Conservation (phyloP, 768 basidiomycete genomes). For the Scleroderma citrinum region DNA sequence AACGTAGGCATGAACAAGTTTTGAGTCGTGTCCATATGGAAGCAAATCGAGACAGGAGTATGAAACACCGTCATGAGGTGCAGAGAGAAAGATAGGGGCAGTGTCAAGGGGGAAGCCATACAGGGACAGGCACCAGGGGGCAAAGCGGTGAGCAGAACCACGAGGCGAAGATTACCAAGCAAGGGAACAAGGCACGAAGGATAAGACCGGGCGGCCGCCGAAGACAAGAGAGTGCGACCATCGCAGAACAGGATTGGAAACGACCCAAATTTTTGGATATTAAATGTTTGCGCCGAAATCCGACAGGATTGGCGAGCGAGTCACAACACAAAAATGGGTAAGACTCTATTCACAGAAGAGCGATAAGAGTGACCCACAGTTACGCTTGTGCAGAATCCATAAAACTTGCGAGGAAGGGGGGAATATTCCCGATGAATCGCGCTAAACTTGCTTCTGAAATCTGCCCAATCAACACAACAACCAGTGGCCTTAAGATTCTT, state of each 20-base stretch:
- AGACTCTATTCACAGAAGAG: neutral
- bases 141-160: neutral
- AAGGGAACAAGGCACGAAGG: neutral
- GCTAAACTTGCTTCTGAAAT: slow-evolving; percentile 64
- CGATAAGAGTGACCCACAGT: slow-evolving; percentile 39
- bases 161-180: neutral
- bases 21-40: neutral
- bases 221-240: neutral
- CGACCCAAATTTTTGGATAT: neutral
- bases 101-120: neutral
- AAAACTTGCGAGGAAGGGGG: slow-evolving; percentile 68
- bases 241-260: neutral
- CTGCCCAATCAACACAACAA: slow-evolving; percentile 27
- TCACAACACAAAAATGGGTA: neutral
- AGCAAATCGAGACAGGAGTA: too few relatives aligned
- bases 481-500: neutral
- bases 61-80: too few relatives aligned
- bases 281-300: too few relatives aligned
- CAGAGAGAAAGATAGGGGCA: too few relatives aligned
- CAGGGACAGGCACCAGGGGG: neutral
- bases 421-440: slow-evolving; percentile 76
- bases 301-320: neutral
- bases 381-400: slow-evolving; percentile 72
- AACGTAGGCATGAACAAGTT: neutral
- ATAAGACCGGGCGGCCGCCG: neutral